Evolutionary conservation across 192 early-diverging fungal genomes (phyloP), one percentile per base, ranked within the genome.

Genomic region (Entomortierella parvispora): DNA sequence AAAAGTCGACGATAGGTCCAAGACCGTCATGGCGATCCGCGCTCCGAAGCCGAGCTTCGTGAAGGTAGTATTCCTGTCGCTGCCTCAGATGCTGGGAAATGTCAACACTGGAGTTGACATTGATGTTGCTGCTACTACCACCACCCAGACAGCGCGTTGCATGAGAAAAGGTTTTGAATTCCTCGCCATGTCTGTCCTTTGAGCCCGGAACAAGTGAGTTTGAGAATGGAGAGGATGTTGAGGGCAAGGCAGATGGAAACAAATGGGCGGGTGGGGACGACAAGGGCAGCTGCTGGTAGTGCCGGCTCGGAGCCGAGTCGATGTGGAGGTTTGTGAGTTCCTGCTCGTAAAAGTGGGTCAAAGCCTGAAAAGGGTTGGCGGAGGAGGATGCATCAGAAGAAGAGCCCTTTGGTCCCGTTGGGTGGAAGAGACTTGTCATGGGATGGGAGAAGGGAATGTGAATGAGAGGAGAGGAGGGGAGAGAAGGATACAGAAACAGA

Each of bases 331-430:
- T 65, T 25, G 59, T 50, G 34, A 77, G 58, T 37, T 77, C 74
- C 37, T 77, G 74, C 23, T 77, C 74, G 22, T 77, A 77, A 64
- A 77, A 68, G 42, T 77, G 65, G 22, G 74, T 26, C 10, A 77
- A 55, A 9, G 65, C 64, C 55, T 58, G 65, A 61, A 77, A 59
- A 1, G 74, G 65, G 45, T 68, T 68, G 15, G 57, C 58, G 2
- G 54, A 29, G 4, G 70, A 52, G 22, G 71, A 55, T 7, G 62
- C 40, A 7, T 63, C 62, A 6, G 57, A 68, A n/a, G 71, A 61
- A 1, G 63, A 66, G 26, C 61, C 61, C 46, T 76, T 76, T n/a
- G 37, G 37, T 40, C 58, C 71, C 0, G 26, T 32, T 11, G 61
- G 51, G 29, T 77, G 65, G 48, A 68, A 77, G 46, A 77, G 61